Base-by-base conservation (phyloP, 202 grass and related monocot genomes). In the Zizania palustris region DNA sequence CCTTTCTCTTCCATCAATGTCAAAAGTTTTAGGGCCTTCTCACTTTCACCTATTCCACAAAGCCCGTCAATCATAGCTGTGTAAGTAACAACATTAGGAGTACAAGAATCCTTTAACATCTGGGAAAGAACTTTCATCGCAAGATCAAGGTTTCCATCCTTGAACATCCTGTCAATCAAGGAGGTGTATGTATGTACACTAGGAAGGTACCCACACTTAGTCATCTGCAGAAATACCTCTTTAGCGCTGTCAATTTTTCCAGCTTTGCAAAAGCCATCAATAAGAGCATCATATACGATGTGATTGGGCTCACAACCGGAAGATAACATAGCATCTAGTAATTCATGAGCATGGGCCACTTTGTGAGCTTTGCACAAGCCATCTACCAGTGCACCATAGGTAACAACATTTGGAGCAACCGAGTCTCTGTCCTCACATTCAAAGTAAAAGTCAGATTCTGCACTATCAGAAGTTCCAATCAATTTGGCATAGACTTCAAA, bases 341-440 rank as follows among this genome's bases (percentile, higher is more conserved):
- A 87, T 60, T 93, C 68, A 22, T 80, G 61, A 68, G 92, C 96
- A 82, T 92, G 87, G 51, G 40, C 62, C 66, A 99, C 87, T 71
- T 90, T 96, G 79, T 99, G 96, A 53, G 83, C 96, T 83, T 99
- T 95, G 73, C 91, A 99, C 72, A 99, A 87, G 51, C 96, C 96
- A 90, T 99, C 89, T 65, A 99, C 58, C 48, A 99, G 81, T 65
- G 92, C 96, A 85, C 96, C 96, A 79, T 95, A 99, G 19, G 96
- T 99, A 61, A 95, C 58, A 76, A 99, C 85, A 92, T 99, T 95
- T 67, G 96, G 96, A 45, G 85, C 38, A 67, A 76, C 56, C 11
- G 68, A 38, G 49, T 85, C 51, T 58, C 22, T 46, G 73, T 63
- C 61, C 21, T 75, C 55, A 33, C 61, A 50, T 76, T 87, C 60